Percentiles rank a stretch among this genome's conserved stretches.
Conservation (phyloP, 345 rosid species). For the Laguncularia racemosa region DNA sequence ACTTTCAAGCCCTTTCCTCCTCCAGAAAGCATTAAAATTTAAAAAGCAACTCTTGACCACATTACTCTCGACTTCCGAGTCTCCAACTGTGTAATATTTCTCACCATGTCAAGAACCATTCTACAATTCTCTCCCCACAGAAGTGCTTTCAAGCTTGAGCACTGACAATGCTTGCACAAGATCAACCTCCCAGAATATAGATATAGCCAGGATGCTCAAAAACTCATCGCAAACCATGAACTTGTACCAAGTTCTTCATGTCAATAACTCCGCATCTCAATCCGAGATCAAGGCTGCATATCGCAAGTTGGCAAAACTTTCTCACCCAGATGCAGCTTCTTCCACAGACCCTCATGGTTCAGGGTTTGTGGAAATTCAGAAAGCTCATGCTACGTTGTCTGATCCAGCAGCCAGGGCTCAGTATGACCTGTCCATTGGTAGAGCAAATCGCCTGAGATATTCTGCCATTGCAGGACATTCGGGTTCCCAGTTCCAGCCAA, state of each 20-base stretch:
- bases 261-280: slow-evolving; percentile 8
- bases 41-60: no score
- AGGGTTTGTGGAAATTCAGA: slow-evolving; percentile 12
- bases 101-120: no score
- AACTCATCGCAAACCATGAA: background rate
- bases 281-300: slow-evolving; percentile 17
- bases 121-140: no score
- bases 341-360: background rate
- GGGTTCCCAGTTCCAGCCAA: background rate
- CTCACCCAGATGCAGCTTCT: slow-evolving; percentile 11
- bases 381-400: slow-evolving; percentile 22
- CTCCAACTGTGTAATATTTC: no score
- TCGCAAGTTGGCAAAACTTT: slow-evolving; percentile 15
- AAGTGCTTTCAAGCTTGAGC: no score
- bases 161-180: background rate
- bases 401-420: slow-evolving; percentile 17
- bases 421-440: slow-evolving; percentile 12
- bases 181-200: background rate
- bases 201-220: background rate
- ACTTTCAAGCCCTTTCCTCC: no score
- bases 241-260: slow-evolving; percentile 11
- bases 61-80: no score
- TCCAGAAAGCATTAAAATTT: no score
- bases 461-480: background rate
- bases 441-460: background rate